phyloP scores from a whole-genome alignment of 2,329 filamentous ascomycete genomes.

The Uncinocarpus reesii region DNA sequence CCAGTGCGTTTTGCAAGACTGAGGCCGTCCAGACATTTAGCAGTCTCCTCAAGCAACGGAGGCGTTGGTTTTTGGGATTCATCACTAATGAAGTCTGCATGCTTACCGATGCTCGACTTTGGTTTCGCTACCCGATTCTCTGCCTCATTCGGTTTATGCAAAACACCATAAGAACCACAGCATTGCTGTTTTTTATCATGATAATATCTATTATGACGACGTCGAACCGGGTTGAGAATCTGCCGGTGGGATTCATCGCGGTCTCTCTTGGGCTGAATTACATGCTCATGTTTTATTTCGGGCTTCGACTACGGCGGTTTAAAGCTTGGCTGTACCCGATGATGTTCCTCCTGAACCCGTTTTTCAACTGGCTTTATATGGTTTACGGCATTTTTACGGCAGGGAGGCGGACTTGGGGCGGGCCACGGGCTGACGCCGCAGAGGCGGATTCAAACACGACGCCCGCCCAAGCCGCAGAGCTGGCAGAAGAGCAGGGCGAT shows the following conservation, averaged over 20 bases:
- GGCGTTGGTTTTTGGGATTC: slow-evolving; percentile 93
- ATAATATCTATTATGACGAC: slow-evolving; percentile 76
- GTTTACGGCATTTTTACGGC: slow-evolving; percentile 93
- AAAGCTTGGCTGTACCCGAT: slow-evolving; percentile 92
- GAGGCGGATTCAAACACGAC: slow-evolving; percentile 65
- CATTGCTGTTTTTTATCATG: slow-evolving; percentile 89
- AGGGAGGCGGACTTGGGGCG: slow-evolving; percentile 90
- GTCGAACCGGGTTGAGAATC: slow-evolving; percentile 61
- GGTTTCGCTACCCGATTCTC: slow-evolving; percentile 81
- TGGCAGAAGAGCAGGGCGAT: slow-evolving; percentile 67
- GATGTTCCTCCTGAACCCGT: slow-evolving; percentile 91
- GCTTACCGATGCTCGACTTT: slow-evolving; percentile 86
- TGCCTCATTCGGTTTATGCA: slow-evolving; percentile 85
- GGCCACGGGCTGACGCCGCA: slow-evolving; percentile 79
- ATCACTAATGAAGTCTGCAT: slow-evolving; percentile 98
- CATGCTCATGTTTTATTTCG: slow-evolving; percentile 93
- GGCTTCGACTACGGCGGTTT: slow-evolving; percentile 70
- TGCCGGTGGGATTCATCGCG: slow-evolving; percentile 87
- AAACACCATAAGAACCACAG: slow-evolving; percentile 90
- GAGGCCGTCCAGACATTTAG: slow-evolving; percentile 84
- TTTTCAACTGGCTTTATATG: slow-evolving; percentile 98
- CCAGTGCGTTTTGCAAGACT: slow-evolving; percentile 95
- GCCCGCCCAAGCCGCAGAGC: slow-evolving; percentile 71
- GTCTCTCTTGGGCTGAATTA: slow-evolving; percentile 90
- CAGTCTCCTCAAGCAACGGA: slow-evolving; percentile 83